These are phyloP conservation scores for Diaporthe sp. DNA, from an alignment of 2,329 filamentous ascomycete species.

Conservation along the genomic window DNA sequence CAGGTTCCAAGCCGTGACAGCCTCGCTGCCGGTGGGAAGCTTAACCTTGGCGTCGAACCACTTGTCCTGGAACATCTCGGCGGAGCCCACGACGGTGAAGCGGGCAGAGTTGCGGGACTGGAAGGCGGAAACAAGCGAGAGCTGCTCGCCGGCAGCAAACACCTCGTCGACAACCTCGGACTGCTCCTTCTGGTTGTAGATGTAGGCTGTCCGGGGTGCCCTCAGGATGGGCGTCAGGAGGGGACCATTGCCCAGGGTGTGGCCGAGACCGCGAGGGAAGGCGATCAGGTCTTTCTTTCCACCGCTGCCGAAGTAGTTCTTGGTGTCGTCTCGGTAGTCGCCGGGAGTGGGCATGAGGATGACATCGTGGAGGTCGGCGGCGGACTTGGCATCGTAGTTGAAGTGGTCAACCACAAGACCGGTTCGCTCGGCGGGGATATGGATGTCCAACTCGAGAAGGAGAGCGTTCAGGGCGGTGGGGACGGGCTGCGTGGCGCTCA, in stretches of 20 bases:
- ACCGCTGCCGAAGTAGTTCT: conserved; percentile 81
- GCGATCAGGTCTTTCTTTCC: conserved; percentile 73
- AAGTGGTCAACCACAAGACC: conserved; percentile 95
- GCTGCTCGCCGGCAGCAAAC: conserved; percentile 86
- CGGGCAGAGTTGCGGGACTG: conserved; percentile 96
- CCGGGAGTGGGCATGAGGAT: conserved; percentile 81
- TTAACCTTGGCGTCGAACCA: conserved; percentile 90
- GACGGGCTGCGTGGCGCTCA: conserved; percentile 79
- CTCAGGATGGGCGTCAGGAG: conserved; percentile 86
- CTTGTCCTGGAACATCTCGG: conserved; percentile 87
- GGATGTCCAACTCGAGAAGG: conserved; percentile 89
- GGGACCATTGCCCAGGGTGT: conserved; percentile 82
- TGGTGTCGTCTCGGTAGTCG: conserved; percentile 75
- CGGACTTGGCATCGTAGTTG: conserved; percentile 85
- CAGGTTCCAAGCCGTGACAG: conserved; percentile 79
- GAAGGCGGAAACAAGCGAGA: conserved; percentile 86
- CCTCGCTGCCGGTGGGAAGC: conserved; percentile 64
- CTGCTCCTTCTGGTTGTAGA: conserved; percentile 94
- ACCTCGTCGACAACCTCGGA: conserved; percentile 80
- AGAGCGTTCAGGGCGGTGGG: conserved; percentile 82
- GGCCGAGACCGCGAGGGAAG: conserved; percentile 85
- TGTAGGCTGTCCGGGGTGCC: conserved; percentile 89
- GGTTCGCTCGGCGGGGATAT: conserved; percentile 87
- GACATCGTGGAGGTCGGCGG: conserved; percentile 89
- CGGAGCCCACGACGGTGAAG: conserved; percentile 86